These are phyloP conservation scores for Sugiyamaella marilandica DNA, from an alignment of 805 yeast genomes.

Conservation along the genomic window DNA sequence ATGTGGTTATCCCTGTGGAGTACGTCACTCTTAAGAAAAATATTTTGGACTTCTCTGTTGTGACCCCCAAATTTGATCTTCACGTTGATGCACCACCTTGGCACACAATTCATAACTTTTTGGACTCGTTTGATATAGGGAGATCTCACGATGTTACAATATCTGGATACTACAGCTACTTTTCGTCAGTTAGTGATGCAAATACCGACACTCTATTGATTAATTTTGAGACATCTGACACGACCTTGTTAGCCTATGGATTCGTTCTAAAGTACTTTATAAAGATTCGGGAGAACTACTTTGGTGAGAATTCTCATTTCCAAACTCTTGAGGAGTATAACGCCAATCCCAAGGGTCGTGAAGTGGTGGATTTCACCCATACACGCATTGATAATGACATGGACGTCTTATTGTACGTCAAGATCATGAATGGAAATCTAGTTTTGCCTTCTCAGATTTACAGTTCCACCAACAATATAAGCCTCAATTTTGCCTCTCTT, in stretches of 20 bases:
- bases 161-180: constrained; percentile 62
- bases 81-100: constrained; percentile 80
- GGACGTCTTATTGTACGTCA: constrained; percentile 70
- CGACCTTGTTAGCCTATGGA: constrained; percentile 73
- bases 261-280: constrained; percentile 70
- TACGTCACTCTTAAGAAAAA: constrained; percentile 41
- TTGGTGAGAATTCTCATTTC: constrained; percentile 81
- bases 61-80: constrained; percentile 55
- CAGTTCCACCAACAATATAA: constrained; percentile 55
- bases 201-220: constrained; percentile 67
- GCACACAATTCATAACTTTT: constrained; percentile 77
- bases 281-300: constrained; percentile 77
- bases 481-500: constrained; percentile 57
- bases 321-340: constrained; percentile 82
- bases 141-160: constrained; percentile 56
- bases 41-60: constrained; percentile 46
- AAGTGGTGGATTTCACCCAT: constrained; percentile 13
- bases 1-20: constrained; percentile 54
- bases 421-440: constrained; percentile 64
- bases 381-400: constrained; percentile 52
- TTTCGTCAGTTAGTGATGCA: constrained; percentile 53
- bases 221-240: constrained; percentile 58
- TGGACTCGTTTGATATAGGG: constrained; percentile 61
- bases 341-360: constrained; percentile 22
- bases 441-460: constrained; percentile 71